A percentile compares a stretch with the other conserved stretches of the same genome.
phyloP scores from a whole-genome alignment of 306 rosid species.

The Vigna hirtella region DNA sequence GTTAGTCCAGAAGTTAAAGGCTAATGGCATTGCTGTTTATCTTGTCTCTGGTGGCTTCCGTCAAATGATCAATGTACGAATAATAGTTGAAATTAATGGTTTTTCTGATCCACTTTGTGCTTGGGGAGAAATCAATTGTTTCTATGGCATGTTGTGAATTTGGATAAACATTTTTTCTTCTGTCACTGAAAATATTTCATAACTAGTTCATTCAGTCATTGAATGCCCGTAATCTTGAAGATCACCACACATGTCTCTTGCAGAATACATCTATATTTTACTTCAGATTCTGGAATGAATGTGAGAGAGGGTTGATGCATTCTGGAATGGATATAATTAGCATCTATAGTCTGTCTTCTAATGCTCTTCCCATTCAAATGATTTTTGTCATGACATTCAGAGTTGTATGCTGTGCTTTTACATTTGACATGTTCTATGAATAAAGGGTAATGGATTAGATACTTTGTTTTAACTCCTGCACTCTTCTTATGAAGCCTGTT shows the following conservation, averaged over 20 bases:
- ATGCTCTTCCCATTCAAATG: constrained; percentile 34
- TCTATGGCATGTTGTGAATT: background rate
- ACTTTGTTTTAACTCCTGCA: constrained; percentile 22
- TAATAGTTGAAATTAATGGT: constrained; percentile 15
- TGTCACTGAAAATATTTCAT: constrained; percentile 3
- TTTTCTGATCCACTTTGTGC: constrained; percentile 34
- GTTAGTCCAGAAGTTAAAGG: constrained; percentile 76
- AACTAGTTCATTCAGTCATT: constrained; percentile 15
- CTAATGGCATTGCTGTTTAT: constrained; percentile 61
- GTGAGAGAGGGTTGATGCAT: background rate
- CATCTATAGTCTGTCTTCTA: background rate
- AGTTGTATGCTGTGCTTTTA: constrained; percentile 28
- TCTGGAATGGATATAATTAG: constrained; percentile 19
- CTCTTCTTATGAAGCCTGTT: constrained; percentile 76
- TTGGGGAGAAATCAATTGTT: constrained; percentile 17
- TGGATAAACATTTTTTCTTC: constrained; percentile 13
- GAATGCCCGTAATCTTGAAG: constrained; percentile 2
- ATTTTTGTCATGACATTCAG: constrained; percentile 30
- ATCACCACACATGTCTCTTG: background rate
- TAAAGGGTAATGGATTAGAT: constrained; percentile 32
- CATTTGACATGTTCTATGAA: constrained; percentile 11
- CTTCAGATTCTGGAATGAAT: constrained; percentile 18
- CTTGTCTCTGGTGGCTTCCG: constrained; percentile 97
- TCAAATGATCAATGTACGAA: constrained; percentile 92
- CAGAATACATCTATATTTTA: constrained; percentile 18